A percentile compares a stretch with the other conserved stretches of the same genome.
Evolutionary conservation across 352 stramenopile species (phyloP).

Genomic region (Hyaloperonospora arabidopsidis): DNA sequence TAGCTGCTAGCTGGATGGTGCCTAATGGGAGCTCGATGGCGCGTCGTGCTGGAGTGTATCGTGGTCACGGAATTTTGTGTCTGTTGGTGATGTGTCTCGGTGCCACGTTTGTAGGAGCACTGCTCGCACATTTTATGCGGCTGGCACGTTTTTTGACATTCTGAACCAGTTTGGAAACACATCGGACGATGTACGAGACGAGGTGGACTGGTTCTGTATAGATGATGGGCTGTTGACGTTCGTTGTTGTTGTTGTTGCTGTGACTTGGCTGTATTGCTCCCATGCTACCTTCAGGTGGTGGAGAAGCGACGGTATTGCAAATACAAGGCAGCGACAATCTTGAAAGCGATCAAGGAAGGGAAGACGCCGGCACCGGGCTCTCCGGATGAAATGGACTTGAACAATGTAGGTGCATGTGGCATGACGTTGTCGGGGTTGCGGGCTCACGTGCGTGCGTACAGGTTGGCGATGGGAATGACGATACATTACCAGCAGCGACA

Average conservation of each 20-base stretch:
- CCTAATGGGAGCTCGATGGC: not conserved
- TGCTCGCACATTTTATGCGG: slow-evolving; percentile 93
- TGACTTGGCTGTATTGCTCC: not conserved
- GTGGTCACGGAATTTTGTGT: not conserved
- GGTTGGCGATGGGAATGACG: slow-evolving; percentile 13
- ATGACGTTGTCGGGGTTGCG: not conserved
- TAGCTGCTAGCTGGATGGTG: not conserved
- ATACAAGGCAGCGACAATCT: slow-evolving; percentile 93
- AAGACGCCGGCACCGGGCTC: slow-evolving; percentile 71
- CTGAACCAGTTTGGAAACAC: slow-evolving; percentile 91
- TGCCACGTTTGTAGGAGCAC: slow-evolving; percentile 73
- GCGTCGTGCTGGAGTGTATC: not conserved
- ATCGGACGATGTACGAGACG: slow-evolving; percentile 50
- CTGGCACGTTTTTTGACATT: slow-evolving; percentile 94
- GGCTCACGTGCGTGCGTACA: slow-evolving; percentile 6
- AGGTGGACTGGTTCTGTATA: not conserved
- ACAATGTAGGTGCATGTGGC: slow-evolving; percentile 21
- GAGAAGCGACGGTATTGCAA: slow-evolving; percentile 92
- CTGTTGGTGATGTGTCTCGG: not conserved
- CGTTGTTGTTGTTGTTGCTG: not conserved
- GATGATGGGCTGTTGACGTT: slow-evolving; percentile 6
- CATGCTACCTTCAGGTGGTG: slow-evolving; percentile 42
- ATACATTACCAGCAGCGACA: slow-evolving; percentile 8
- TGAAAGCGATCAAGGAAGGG: slow-evolving; percentile 93
- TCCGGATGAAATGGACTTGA: slow-evolving; percentile 41